Evolutionary conservation across 2,329 filamentous ascomycete species (phyloP).

Genomic region (Colletotrichum higginsianum): DNA sequence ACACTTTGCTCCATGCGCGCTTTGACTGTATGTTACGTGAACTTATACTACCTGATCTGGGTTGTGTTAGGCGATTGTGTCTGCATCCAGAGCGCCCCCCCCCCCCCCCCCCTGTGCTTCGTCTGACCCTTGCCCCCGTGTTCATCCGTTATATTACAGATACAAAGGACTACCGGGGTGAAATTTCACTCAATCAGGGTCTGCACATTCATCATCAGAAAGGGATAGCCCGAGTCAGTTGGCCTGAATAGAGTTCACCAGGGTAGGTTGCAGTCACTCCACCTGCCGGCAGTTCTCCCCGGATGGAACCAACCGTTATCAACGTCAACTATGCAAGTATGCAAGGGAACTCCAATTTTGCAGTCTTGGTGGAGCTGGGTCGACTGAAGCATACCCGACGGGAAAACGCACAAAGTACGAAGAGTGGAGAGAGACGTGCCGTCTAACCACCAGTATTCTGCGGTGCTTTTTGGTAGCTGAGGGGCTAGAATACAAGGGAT

Average conservation of each 20-base stretch:
- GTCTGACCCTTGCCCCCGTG: background rate
- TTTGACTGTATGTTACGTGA: background rate
- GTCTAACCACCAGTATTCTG: background rate
- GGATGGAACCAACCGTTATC: background rate
- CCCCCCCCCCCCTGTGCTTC: background rate
- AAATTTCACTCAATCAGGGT: slow-evolving; percentile 9
- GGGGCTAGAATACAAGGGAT: background rate
- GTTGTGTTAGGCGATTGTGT: background rate
- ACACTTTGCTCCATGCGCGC: background rate
- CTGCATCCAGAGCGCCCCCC: background rate
- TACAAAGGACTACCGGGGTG: background rate
- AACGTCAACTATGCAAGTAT: slow-evolving; percentile 2
- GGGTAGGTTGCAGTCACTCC: slow-evolving; percentile 13
- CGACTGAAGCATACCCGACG: background rate
- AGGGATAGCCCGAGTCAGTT: slow-evolving; percentile 27
- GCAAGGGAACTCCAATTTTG: background rate
- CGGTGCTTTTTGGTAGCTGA: background rate
- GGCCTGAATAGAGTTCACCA: slow-evolving; percentile 21
- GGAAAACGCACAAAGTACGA: background rate
- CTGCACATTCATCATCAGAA: background rate
- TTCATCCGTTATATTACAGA: background rate
- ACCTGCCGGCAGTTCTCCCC: slow-evolving; percentile 10
- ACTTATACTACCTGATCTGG: background rate
- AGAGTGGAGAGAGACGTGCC: background rate
- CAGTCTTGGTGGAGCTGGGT: background rate